These are phyloP conservation scores for Colletotrichum lini DNA, from an alignment of 2,329 filamentous ascomycete genomes.

Conservation along the genomic window DNA sequence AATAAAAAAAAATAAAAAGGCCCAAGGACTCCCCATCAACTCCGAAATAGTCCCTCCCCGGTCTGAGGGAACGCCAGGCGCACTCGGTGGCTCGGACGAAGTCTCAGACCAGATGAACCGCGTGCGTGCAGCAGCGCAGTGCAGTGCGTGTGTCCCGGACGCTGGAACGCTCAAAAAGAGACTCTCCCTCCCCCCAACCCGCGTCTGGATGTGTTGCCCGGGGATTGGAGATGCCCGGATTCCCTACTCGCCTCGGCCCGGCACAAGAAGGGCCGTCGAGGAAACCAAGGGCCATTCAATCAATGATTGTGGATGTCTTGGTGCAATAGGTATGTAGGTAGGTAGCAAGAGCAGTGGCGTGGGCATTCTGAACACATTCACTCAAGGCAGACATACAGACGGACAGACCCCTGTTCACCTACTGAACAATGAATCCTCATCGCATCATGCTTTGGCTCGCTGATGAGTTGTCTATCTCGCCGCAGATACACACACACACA, in stretches of 20 bases:
- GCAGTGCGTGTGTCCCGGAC: not conserved
- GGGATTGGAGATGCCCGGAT: not conserved
- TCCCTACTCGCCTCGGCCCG: not conserved
- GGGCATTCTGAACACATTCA: not conserved
- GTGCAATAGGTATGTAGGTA: not conserved
- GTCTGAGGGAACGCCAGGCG: conserved; percentile 15
- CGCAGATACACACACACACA: too few relatives aligned
- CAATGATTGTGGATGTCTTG: not conserved
- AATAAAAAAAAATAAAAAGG: too few relatives aligned
- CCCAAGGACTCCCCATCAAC: not conserved
- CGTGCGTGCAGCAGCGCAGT: not conserved
- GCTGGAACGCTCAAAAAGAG: not conserved
- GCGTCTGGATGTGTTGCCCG: not conserved
- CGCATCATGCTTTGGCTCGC: too few relatives aligned
- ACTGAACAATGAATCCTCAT: too few relatives aligned
- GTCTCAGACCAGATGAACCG: conserved; percentile 40
- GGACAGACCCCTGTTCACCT: too few relatives aligned
- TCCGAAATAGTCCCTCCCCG: not conserved
- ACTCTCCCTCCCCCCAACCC: too few relatives aligned
- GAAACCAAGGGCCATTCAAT: not conserved
- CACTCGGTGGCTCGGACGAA: conserved; percentile 29
- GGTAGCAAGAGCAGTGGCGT: too few relatives aligned
- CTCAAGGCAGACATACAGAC: too few relatives aligned
- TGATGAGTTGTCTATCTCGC: too few relatives aligned
- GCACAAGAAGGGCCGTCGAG: not conserved